Percentiles rank a stretch among this genome's conserved stretches.
Conservation (phyloP, 352 stramenopile genomes). For the Globisporangium rhizosaccharum region DNA sequence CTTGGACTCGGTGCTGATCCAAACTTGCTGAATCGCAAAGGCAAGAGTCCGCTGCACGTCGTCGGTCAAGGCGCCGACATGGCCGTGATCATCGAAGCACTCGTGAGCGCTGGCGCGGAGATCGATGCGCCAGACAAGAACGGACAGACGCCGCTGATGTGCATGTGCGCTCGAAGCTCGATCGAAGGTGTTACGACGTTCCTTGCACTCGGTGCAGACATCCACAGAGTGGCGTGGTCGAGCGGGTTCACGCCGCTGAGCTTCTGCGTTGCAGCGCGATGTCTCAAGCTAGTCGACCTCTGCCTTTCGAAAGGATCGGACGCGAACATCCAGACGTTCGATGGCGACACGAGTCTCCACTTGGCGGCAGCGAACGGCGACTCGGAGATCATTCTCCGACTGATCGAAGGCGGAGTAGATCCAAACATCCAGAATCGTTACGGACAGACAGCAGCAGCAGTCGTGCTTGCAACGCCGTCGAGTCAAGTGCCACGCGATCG, state of each 20-base stretch:
- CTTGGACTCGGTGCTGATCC: slow-evolving; percentile 39
- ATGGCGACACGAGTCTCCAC: slow-evolving; percentile 73
- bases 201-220: slow-evolving; percentile 60
- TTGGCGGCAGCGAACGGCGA: slow-evolving; percentile 41
- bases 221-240: slow-evolving; percentile 63
- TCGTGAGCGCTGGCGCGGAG: slow-evolving; percentile 49
- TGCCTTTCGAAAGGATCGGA: slow-evolving; percentile 62
- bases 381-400: slow-evolving; percentile 39
- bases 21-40: slow-evolving; percentile 55
- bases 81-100: slow-evolving; percentile 53
- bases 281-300: slow-evolving; percentile 54
- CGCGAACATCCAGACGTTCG: slow-evolving; percentile 50
- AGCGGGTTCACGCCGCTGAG: slow-evolving; percentile 68
- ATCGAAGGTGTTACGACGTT: slow-evolving; percentile 69
- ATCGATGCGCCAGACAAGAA: slow-evolving; percentile 58
- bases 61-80: slow-evolving; percentile 50
- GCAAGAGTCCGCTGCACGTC: slow-evolving; percentile 62
- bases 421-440: slow-evolving; percentile 64
- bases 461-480: slow-evolving; percentile 39
- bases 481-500: slow-evolving; percentile 13
- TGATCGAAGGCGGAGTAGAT: slow-evolving; percentile 53
- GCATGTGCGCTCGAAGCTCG: slow-evolving; percentile 52
- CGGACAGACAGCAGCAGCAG: slow-evolving; percentile 53
- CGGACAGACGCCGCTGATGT: slow-evolving; percentile 76
- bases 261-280: slow-evolving; percentile 38